Conservation (phyloP, 2,329 filamentous ascomycete species). For the Emmonsiellopsis sp. region DNA sequence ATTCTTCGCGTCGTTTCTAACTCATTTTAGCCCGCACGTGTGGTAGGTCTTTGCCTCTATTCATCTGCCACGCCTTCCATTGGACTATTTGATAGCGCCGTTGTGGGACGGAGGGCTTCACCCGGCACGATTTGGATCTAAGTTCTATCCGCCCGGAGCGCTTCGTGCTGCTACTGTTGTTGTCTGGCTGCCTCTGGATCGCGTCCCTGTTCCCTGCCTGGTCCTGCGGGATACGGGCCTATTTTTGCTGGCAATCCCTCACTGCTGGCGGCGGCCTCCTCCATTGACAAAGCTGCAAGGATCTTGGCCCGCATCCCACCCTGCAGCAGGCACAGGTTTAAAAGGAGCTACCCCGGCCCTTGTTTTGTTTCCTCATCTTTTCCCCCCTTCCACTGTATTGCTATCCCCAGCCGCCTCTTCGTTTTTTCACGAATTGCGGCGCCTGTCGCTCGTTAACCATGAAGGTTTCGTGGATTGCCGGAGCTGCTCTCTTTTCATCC, state of each 20-base stretch:
- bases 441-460: slow-evolving; percentile 10
- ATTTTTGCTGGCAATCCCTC: background rate
- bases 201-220: background rate
- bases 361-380: background rate
- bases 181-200: background rate
- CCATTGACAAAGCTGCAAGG: background rate
- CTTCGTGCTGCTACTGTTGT: background rate
- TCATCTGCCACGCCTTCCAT: no score
- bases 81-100: no score
- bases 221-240: no score
- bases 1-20: no score
- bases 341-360: background rate
- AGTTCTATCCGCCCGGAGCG: no score
- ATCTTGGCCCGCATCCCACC: background rate
- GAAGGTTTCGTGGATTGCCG: slow-evolving; percentile 17
- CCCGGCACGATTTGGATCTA: no score
- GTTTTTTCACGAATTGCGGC: background rate
- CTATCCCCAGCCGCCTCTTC: background rate
- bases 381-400: background rate
- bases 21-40: no score
- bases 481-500: slow-evolving; percentile 17
- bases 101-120: no score
- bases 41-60: no score
- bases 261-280: background rate
- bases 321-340: background rate